A percentile compares a stretch with the other conserved stretches of the same genome.
Evolutionary conservation across 805 yeast genomes (phyloP).

Genomic region (Saccharomyces paradoxus): DNA sequence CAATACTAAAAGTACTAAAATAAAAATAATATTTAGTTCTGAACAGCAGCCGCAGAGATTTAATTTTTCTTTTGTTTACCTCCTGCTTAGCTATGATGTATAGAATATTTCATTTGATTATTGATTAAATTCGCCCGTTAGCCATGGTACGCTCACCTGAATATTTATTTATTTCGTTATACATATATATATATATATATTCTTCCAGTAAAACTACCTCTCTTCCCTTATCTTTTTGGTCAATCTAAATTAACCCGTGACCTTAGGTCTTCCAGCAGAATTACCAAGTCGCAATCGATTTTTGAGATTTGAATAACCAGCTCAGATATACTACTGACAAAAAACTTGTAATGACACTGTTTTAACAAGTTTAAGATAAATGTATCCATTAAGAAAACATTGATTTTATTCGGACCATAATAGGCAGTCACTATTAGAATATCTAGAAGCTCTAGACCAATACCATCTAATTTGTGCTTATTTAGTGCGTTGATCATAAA

Average conservation of each 20-base stretch:
- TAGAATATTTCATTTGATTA: background rate
- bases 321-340: background rate
- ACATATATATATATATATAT: background rate
- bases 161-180: background rate
- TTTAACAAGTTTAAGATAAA: background rate
- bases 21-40: no score
- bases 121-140: background rate
- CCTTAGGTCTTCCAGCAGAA: background rate
- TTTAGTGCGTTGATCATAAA: slow-evolving; percentile 5
- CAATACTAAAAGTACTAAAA: no score
- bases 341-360: background rate
- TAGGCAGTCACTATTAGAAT: slow-evolving; percentile 10
- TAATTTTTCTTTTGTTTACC: no score
- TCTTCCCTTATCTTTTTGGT: background rate
- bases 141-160: background rate
- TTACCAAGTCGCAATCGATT: background rate
- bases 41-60: no score
- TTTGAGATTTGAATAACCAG: background rate
- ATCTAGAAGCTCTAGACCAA: slow-evolving; percentile 12
- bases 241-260: background rate
- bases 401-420: background rate
- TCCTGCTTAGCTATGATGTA: no score
- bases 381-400: background rate
- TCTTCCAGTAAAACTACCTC: background rate
- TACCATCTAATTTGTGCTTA: slow-evolving; percentile 7